Percentiles rank a stretch among this genome's conserved stretches.
phyloP scores from a whole-genome alignment of 2,329 filamentous ascomycete genomes.

The Fusarium clavum region DNA sequence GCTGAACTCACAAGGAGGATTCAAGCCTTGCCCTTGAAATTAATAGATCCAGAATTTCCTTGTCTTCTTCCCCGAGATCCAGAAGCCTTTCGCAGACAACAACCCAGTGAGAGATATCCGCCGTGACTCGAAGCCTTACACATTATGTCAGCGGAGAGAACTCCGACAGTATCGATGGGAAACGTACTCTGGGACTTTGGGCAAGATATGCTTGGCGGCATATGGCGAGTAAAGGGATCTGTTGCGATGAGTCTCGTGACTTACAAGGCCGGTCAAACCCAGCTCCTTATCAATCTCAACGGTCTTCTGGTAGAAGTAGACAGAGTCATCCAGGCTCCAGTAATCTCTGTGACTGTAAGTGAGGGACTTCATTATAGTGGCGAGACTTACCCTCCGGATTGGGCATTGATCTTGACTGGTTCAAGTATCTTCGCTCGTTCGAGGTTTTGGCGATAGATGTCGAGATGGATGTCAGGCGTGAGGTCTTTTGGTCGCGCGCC shows the following conservation, averaged over 20 bases:
- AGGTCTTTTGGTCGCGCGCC: not conserved
- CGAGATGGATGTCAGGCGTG: not conserved
- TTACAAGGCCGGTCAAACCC: not conserved
- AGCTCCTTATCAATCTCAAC: not conserved
- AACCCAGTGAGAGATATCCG: not conserved
- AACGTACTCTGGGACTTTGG: not conserved
- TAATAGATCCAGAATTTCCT: not conserved
- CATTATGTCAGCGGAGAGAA: not conserved
- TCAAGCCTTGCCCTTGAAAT: not conserved
- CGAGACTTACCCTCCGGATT: not conserved
- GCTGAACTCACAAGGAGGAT: rapidly evolving
- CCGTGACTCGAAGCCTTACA: not conserved
- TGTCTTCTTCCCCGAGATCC: not conserved
- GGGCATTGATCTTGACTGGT: not conserved
- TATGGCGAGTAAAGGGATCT: not conserved
- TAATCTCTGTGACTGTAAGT: not conserved
- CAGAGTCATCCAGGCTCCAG: not conserved
- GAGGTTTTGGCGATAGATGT: not conserved
- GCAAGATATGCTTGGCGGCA: not conserved
- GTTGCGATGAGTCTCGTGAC: not conserved
- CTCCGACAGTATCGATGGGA: rapidly evolving
- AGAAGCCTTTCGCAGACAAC: not conserved
- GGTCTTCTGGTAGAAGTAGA: not conserved
- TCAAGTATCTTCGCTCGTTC: not conserved
- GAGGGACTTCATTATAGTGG: rapidly evolving